Conservation (phyloP, 805 yeast genomes). For the Suhomyces sp. region DNA sequence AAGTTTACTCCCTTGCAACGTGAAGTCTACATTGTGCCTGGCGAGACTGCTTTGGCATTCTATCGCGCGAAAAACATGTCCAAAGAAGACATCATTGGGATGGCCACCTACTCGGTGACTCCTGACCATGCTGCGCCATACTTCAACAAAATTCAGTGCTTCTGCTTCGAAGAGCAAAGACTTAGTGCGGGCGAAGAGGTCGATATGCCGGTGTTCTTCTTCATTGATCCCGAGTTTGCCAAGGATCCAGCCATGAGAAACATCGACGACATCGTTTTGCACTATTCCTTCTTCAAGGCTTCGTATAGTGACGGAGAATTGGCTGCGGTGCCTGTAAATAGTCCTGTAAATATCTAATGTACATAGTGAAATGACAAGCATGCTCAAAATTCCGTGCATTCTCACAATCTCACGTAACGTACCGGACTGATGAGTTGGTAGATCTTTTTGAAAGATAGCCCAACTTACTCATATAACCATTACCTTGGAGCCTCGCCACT, state of each 20-base stretch:
- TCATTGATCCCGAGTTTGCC: constrained; percentile 93
- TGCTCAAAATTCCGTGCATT: too few species aligned
- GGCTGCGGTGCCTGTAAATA: constrained; percentile 32
- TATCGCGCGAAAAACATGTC: constrained; percentile 87
- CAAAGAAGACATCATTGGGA: constrained; percentile 89
- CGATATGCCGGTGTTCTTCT: constrained; percentile 98
- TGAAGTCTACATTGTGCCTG: constrained; percentile 90
- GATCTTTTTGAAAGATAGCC: not conserved
- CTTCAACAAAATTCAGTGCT: constrained; percentile 95
- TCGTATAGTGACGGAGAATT: constrained; percentile 40
- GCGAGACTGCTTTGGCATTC: constrained; percentile 96
- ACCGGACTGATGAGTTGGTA: too few species aligned
- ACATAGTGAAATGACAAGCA: not conserved
- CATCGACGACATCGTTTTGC: constrained; percentile 83
- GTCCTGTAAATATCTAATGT: constrained; percentile 2
- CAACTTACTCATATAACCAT: not conserved
- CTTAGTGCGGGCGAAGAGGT: constrained; percentile 94
- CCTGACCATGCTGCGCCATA: constrained; percentile 97
- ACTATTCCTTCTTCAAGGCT: constrained; percentile 89
- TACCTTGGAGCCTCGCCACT: not conserved
- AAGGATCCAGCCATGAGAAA: constrained; percentile 90
- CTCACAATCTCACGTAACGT: not conserved
- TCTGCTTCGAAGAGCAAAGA: constrained; percentile 96
- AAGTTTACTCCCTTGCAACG: constrained; percentile 90
- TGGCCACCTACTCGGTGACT: constrained; percentile 96